These are phyloP conservation scores for Scutellaria barbata DNA, from an alignment of 257 asterid genomes.

Conservation along the genomic window DNA sequence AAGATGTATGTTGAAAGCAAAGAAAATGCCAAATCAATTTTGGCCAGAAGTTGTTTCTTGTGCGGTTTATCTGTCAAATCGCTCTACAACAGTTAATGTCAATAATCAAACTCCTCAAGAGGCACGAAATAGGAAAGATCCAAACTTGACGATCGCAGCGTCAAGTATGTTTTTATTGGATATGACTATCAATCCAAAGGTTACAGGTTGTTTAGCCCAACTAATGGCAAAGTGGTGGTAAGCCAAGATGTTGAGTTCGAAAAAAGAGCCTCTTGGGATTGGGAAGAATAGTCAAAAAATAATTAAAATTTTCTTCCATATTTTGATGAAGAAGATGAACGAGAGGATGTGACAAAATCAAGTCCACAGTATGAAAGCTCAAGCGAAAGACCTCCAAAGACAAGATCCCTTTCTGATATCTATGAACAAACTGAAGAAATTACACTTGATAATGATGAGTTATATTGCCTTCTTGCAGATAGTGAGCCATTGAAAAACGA, in stretches of 20 bases:
- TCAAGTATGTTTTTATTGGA: too few species aligned
- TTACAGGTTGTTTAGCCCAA: neutral
- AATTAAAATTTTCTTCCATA: neutral
- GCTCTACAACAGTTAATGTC: neutral
- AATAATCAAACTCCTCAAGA: neutral
- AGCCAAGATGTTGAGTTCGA: neutral
- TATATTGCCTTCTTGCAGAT: neutral
- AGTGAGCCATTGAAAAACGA: neutral
- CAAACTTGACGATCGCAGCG: neutral
- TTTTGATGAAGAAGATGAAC: neutral
- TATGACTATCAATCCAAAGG: neutral
- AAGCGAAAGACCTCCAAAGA: neutral
- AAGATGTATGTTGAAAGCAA: neutral
- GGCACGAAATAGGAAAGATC: neutral
- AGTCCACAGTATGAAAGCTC: neutral
- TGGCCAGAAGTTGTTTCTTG: neutral
- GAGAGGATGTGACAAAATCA: neutral
- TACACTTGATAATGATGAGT: neutral
- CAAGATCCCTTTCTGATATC: neutral
- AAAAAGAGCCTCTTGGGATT: neutral
- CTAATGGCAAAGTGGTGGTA: neutral
- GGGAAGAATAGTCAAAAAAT: neutral
- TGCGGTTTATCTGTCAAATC: neutral
- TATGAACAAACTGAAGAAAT: neutral
- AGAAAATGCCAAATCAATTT: neutral